phyloP scores from a whole-genome alignment of 225 moss, liverwort and hornwort species.

The Marchantia paleacea region DNA sequence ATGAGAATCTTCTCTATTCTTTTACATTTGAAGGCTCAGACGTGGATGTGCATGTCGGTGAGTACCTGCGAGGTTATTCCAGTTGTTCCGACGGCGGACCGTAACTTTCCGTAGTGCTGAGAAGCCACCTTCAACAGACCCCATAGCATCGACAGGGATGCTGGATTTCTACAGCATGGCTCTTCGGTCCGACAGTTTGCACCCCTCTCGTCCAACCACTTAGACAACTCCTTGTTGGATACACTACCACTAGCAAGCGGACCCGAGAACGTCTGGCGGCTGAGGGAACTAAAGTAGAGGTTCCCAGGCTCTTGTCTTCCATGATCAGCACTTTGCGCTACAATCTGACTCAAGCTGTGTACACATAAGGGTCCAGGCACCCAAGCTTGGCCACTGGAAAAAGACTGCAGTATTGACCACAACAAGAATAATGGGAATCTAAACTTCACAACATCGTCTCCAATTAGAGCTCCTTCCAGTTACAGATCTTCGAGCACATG shows the following conservation, averaged over 20 bases:
- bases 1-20: too few species aligned
- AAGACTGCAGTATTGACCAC: conserved; percentile 43
- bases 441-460: not conserved
- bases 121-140: conserved; percentile 79
- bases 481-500: not conserved
- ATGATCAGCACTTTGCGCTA: conserved; percentile 39
- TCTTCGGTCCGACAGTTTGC: conserved; percentile 52
- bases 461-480: not conserved
- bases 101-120: conserved; percentile 85
- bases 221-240: conserved; percentile 67
- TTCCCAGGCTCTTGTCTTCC: conserved; percentile 36
- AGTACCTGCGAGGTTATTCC: conserved; percentile 64
- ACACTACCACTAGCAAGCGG: conserved; percentile 65
- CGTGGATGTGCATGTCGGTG: not conserved
- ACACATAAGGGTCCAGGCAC: conserved; percentile 65
- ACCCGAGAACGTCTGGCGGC: conserved; percentile 43
- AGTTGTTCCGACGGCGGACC: conserved; percentile 57
- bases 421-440: not conserved
- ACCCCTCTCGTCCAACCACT: conserved; percentile 84
- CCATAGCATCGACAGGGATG: conserved; percentile 61
- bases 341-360: conserved; percentile 50
- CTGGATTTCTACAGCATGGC: conserved; percentile 22
- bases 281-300: conserved; percentile 37
- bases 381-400: conserved; percentile 69
- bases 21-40: not conserved